Evolutionary conservation across 768 basidiomycete species (phyloP), one percentile per base, ranked within the genome.

Genomic region (Leucocoprinus birnbaumii): DNA sequence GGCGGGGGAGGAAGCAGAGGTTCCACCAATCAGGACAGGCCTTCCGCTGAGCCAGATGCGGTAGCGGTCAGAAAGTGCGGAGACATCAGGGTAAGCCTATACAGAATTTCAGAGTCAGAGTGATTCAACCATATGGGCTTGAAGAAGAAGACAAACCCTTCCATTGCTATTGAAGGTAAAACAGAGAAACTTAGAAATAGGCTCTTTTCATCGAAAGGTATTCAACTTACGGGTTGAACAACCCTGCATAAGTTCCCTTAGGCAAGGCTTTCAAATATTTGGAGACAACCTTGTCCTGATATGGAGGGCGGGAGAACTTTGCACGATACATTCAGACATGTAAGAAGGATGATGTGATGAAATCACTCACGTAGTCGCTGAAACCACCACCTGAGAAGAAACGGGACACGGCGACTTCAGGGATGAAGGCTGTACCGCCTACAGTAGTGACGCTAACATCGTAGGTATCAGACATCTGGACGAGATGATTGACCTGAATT

Each of bases 361-460:
- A 21, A 58, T 44, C 35, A 60, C 75, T 58, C 34, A 86, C 85
- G 51, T 80, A 80, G 58, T 85, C 73, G 65, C 85, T 87, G 71
- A 89, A 91, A 16, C 88, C 87, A 16, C 87, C 87, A 6, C 86
- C 85, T 27, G 86, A 87, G 70, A 85, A 85, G 59, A 71, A 73
- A 21, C 68, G 59, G n/a, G 50, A 65, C 0, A 75, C 78, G 0
- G 80, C 82, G 3, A 71, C 72, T 66, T 89, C 87, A 0, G 85
- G 86, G 40, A 69, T 57, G 35, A 64, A 63, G 0, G 61, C 55
- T 10, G 87, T 87, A 6, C 79, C 87, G 8, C 87, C 87, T 3
- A 90, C 87, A 1, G 85, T 60, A 3, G 87, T 90, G 9, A 89
- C 83, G 57, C 87, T 88, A 11, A n/a, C 11, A 11, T 31, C 14